These are phyloP conservation scores for Metarhizium robertsii DNA, from an alignment of 2,329 filamentous ascomycete species.

Conservation along the genomic window DNA sequence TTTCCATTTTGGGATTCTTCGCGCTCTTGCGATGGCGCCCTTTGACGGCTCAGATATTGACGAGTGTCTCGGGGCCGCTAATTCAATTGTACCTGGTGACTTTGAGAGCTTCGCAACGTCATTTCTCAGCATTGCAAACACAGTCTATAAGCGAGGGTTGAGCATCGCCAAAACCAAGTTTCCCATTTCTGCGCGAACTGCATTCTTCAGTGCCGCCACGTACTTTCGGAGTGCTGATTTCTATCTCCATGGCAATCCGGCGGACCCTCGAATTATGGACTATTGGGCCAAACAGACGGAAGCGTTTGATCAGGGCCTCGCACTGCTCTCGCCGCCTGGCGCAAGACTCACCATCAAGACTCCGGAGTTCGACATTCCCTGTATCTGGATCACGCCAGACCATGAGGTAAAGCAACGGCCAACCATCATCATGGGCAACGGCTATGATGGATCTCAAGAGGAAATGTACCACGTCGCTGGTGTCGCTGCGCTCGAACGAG, in stretches of 20 bases:
- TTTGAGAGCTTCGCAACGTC: constrained; percentile 15
- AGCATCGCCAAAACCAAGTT: constrained; percentile 8
- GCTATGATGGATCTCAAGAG: constrained; percentile 32
- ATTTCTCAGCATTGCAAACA: constrained; percentile 14
- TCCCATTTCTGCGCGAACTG: constrained; percentile 14
- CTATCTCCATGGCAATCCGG: constrained; percentile 29
- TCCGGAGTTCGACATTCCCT: constrained; percentile 21
- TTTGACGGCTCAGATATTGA: neutral
- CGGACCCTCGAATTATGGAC: constrained; percentile 27
- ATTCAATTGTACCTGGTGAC: constrained; percentile 12
- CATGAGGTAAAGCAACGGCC: constrained; percentile 13
- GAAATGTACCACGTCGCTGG: constrained; percentile 29
- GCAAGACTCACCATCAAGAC: constrained; percentile 21
- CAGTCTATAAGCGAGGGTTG: constrained; percentile 9
- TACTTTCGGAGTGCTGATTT: constrained; percentile 34
- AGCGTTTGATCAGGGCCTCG: constrained; percentile 28
- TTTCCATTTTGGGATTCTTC: constrained; percentile 1
- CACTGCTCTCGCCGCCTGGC: constrained; percentile 22
- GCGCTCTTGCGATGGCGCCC: neutral
- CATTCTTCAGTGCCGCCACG: constrained; percentile 27
- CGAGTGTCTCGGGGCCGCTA: constrained; percentile 14
- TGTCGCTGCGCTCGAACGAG: constrained; percentile 23
- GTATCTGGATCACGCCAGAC: constrained; percentile 18
- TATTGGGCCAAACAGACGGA: constrained; percentile 24
- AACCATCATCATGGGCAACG: constrained; percentile 29